Conservation (phyloP, 1,284 basidiomycete species). For the Amylostereum areolatum region DNA sequence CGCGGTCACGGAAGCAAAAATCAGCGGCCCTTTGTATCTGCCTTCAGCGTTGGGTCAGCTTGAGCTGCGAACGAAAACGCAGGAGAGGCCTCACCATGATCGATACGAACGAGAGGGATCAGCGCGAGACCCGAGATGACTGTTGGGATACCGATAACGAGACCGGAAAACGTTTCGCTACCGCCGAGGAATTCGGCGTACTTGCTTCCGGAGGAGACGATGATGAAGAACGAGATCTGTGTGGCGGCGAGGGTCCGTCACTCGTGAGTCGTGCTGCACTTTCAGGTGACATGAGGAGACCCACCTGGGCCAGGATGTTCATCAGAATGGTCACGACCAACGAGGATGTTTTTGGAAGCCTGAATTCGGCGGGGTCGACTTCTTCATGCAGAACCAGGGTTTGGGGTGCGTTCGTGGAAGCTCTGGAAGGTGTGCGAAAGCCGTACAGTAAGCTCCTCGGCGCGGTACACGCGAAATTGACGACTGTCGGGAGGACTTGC, state of each 20-base stretch:
- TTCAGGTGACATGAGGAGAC: background rate
- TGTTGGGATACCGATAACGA: conserved; percentile 64
- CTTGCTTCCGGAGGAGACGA: conserved; percentile 58
- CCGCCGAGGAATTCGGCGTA: conserved; percentile 63
- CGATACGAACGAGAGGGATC: conserved; percentile 50
- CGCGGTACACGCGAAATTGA: too few relatives aligned
- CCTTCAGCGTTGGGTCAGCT: conserved; percentile 26
- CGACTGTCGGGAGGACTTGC: too few relatives aligned
- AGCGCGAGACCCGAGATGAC: conserved; percentile 52
- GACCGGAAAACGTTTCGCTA: conserved; percentile 57
- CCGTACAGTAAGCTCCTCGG: too few relatives aligned
- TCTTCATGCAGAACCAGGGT: too few relatives aligned
- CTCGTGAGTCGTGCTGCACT: background rate
- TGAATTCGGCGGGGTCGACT: conserved; percentile 37
- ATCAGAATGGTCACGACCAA: conserved; percentile 36
- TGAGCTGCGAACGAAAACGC: background rate
- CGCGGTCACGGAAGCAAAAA: conserved; percentile 36
- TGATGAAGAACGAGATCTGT: conserved; percentile 62
- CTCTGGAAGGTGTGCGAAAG: too few relatives aligned
- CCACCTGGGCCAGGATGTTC: conserved; percentile 42
- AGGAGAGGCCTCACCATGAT: conserved; percentile 38
- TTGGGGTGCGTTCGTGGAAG: too few relatives aligned
- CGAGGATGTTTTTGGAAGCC: conserved; percentile 37
- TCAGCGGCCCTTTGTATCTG: conserved; percentile 41
- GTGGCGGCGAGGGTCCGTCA: background rate